phyloP scores from a whole-genome alignment of 176 grass and related monocot genomes.

The Zea luxurians region DNA sequence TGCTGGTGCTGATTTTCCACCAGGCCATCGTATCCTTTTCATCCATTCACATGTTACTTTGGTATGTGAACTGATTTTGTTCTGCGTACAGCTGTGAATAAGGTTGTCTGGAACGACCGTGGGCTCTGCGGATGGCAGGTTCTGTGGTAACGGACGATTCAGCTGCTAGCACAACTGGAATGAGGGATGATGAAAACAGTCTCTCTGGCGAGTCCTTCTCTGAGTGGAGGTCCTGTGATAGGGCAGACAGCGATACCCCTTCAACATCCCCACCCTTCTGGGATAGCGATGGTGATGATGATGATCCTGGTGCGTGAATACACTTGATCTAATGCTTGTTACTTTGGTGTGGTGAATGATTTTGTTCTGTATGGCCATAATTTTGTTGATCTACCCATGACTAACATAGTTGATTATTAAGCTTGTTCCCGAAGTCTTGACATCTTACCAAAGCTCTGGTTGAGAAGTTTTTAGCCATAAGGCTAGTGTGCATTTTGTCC shows the following conservation, averaged over 20 bases:
- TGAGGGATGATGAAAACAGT: slow-evolving; percentile 57
- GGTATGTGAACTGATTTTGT: not conserved
- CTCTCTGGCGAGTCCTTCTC: slow-evolving; percentile 66
- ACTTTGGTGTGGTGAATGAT: slow-evolving; percentile 7
- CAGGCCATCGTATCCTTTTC: not conserved
- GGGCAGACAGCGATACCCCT: slow-evolving; percentile 73
- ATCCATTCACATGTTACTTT: not conserved
- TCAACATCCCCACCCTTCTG: slow-evolving; percentile 83
- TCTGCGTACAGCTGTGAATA: slow-evolving; percentile 42
- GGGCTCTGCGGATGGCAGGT: slow-evolving; percentile 46
- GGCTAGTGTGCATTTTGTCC: not conserved
- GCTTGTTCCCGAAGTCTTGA: not conserved
- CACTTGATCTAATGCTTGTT: slow-evolving; percentile 15
- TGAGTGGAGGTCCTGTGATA: slow-evolving; percentile 83
- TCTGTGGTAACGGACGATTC: slow-evolving; percentile 44
- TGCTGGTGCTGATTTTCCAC: not conserved
- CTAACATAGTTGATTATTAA: slow-evolving; percentile 24
- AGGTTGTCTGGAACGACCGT: slow-evolving; percentile 29
- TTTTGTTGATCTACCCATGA: slow-evolving; percentile 10
- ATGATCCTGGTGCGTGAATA: slow-evolving; percentile 60
- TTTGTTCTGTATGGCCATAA: not conserved
- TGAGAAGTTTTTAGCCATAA: not conserved
- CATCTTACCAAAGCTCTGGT: not conserved
- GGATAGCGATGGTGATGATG: slow-evolving; percentile 67
- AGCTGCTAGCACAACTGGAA: slow-evolving; percentile 51